Evolutionary conservation across 345 rosid genomes (phyloP).

Genomic region (Salix udensis): DNA sequence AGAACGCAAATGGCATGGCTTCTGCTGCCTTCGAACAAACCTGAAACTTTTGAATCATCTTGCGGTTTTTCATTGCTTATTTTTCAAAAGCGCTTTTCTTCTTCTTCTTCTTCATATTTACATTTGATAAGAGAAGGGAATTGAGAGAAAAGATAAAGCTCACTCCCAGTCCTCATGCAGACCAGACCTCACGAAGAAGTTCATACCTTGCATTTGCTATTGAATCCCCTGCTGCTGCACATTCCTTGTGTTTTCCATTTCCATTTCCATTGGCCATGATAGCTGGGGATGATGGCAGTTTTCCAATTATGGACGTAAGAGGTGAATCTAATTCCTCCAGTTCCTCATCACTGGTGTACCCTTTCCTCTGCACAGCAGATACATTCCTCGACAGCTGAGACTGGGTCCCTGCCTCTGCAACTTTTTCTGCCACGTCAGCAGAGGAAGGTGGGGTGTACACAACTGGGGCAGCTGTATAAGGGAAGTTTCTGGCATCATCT

Average conservation of each 20-base stretch:
- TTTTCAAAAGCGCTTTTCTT: neutral
- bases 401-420: conserved; percentile 49
- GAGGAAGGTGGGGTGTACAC: conserved; percentile 61
- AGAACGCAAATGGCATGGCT: neutral
- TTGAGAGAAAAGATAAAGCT: neutral
- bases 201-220: conserved; percentile 57
- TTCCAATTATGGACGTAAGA: conserved; percentile 55
- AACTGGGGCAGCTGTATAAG: conserved; percentile 62
- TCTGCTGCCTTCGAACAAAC: conserved; percentile 9
- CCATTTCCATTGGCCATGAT: conserved; percentile 25
- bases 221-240: neutral
- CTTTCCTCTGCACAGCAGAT: conserved; percentile 72
- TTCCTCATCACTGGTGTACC: conserved; percentile 90
- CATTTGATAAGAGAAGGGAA: neutral
- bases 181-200: conserved; percentile 89
- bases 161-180: conserved; percentile 23
- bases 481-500: conserved; percentile 53
- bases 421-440: conserved; percentile 54
- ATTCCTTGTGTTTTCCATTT: conserved; percentile 31
- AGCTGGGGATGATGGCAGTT: conserved; percentile 34
- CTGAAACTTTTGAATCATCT: conserved; percentile 3
- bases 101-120: neutral
- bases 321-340: conserved; percentile 81
- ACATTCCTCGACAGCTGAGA: conserved; percentile 48
- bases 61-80: neutral